Evolutionary conservation across 1,284 basidiomycete genomes (phyloP).

Genomic region (Ceratobasidium sp.): DNA sequence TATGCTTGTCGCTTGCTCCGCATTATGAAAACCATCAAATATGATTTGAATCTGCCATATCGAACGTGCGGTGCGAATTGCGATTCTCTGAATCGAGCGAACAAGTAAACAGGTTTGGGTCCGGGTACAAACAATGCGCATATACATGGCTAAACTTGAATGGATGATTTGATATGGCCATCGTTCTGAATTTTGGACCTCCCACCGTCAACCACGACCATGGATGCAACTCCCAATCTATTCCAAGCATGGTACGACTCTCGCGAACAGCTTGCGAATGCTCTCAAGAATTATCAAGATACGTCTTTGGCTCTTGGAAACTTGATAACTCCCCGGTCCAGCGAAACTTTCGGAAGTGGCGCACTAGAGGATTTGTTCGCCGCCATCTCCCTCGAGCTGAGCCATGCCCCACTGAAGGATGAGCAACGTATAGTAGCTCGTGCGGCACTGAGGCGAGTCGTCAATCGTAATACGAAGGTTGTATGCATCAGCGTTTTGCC

Average conservation of each 20-base stretch:
- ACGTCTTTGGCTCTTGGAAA: background rate
- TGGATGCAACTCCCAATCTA: background rate
- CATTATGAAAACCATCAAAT: background rate
- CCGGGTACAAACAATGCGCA: too few species aligned
- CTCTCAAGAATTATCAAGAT: background rate
- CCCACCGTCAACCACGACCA: background rate
- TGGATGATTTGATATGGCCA: too few species aligned
- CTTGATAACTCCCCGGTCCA: background rate
- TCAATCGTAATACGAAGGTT: background rate
- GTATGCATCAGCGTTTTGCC: background rate
- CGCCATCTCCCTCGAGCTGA: background rate
- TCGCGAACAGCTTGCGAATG: background rate
- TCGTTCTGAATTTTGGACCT: background rate
- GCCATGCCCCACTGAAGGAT: too few species aligned
- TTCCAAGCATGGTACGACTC: background rate
- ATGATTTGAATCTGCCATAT: background rate
- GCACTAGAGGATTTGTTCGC: background rate
- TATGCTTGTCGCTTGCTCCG: background rate
- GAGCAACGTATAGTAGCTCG: too few species aligned
- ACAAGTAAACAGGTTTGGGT: too few species aligned
- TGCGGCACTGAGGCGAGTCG: background rate
- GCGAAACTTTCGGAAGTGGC: background rate
- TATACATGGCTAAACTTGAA: too few species aligned
- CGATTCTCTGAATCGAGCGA: too few species aligned
- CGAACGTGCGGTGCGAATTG: too few species aligned